Base-by-base conservation (phyloP, 768 basidiomycete species). In the Cystobasidium tubakii region DNA sequence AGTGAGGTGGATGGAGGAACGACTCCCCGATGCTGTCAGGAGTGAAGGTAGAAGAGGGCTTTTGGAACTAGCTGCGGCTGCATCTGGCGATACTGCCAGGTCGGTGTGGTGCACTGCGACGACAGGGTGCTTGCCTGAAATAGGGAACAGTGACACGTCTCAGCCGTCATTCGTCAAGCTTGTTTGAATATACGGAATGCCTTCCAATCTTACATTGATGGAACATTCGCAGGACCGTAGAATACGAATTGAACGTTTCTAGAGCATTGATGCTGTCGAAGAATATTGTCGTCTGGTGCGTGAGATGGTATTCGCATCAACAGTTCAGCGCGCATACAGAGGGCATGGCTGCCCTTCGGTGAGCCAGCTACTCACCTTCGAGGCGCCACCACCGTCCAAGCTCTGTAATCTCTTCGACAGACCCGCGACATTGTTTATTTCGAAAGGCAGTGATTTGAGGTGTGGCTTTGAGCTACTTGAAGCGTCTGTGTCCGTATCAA, bases 21-120 rank as follows among this genome's bases (percentile, higher is more conserved):
- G 80, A 0, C 89, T 89, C 78, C 92, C 88, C 7, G 83, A 76
- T 0, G 89, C 86, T 42, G 87, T 85, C 19, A 84, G 83, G 71
- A 93, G 81, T 29, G 87, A 80, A 1, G 86, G 82, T 17, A 86
- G 57, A 27, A 60, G 33, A 80, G 27, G 90, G 81, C 0, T 1
- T 84, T 81, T 1, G 85, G 86, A 13, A 82, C 82, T 0, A 84
- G 80, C 34, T 84, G 81, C 10, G 84, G 81, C 73, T 90, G 90
- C 0, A 89, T 79, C 53, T 87, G 83, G 43, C 90, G 83, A 66
- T 86, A 23, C 23, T 42, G 86, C 31, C 87, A 87, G 23, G 84
- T 83, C 23, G 82, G 86, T 87, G 77, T 54, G 75, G 60, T 78
- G 76, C 1, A 72, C 15, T 0, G 72, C 15, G 23, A 78, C 10